Evolutionary conservation across 2,329 filamentous ascomycete species (phyloP).

Genomic region (Colletotrichum phormii): DNA sequence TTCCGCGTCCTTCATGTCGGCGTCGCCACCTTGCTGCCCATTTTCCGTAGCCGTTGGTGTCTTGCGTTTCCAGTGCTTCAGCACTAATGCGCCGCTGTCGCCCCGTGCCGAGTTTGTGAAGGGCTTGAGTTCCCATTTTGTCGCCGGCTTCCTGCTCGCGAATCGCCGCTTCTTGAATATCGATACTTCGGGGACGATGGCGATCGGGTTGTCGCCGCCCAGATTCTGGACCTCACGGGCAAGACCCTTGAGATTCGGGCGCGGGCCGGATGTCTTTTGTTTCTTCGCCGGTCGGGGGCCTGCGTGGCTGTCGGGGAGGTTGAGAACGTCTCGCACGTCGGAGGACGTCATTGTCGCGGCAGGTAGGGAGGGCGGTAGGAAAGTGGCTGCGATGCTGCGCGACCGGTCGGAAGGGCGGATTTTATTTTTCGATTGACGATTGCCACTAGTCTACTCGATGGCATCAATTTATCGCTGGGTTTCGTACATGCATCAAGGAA

Average conservation of each 20-base stretch:
- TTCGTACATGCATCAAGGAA: constrained; percentile 14
- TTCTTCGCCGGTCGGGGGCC: constrained; percentile 76
- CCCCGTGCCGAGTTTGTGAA: constrained; percentile 83
- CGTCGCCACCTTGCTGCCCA: constrained; percentile 37
- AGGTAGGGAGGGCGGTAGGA: constrained; percentile 12
- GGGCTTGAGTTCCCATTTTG: constrained; percentile 73
- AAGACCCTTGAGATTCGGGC: constrained; percentile 71
- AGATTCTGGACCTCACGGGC: constrained; percentile 75
- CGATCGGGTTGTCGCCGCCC: constrained; percentile 74
- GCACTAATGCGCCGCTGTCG: constrained; percentile 71
- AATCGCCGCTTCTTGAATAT: constrained; percentile 70
- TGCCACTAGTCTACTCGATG: not conserved
- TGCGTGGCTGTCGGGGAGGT: constrained; percentile 72
- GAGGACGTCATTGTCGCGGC: constrained; percentile 72
- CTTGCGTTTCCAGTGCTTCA: constrained; percentile 86
- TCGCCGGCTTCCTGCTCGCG: constrained; percentile 65
- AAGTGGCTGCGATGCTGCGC: not conserved
- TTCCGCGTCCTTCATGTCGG: constrained; percentile 49
- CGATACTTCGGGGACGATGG: constrained; percentile 71
- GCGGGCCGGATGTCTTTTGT: constrained; percentile 73
- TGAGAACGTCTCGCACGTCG: constrained; percentile 90
- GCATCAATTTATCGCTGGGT: constrained; percentile 12
- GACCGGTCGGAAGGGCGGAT: constrained; percentile 3
- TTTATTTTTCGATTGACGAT: constrained; percentile 13
- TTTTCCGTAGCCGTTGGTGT: constrained; percentile 55